Evolutionary conservation across 2,329 filamentous ascomycete genomes (phyloP), one percentile per base, ranked within the genome.

Genomic region (Monascus ruber): DNA sequence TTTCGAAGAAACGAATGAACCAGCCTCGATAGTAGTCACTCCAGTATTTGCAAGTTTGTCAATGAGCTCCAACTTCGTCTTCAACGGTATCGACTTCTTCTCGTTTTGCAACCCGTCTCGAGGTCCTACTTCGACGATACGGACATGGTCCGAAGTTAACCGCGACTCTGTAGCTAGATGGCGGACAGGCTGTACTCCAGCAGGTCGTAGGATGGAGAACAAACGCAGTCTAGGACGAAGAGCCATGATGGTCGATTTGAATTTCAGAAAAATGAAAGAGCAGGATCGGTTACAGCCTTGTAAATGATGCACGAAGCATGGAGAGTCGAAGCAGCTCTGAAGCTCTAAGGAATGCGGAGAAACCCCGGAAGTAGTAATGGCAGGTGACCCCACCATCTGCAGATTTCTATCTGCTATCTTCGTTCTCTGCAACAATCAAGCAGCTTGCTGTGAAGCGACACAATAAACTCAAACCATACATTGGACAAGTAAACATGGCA

Each of bases 91-190:
- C 1, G 65, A 52, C 27, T 63, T 67, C 46, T 69, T 69, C 48
- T 73, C 70, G 44, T 74, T 73, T 50, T 74, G 71, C 34, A 74
- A 55, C 10, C 71, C 71, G 58, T 73, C 71, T 42, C 71, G 62
- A 38, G 71, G 66, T 3, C 71, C 69, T 26, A 74, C 71, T 57
- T 74, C 71, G 24, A 74, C 64, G 47, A 74, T 67, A 47, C 68
- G 66, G 42, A 73, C 69, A 52, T 69, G 65, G 46, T 69, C 68
- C 52, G 66, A 62, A 35, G 59, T 54, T 54, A 60, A 52, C 55
- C 58, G 59, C 52, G 58, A 56, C 47, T 65, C 62, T 39, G 62
- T 64, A 37, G 63, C 50, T 48, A 58, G 57, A 38, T 51, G 48
- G 35, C 63, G 59, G 34, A 40, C 37, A 25, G 41, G 41, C 17